A percentile compares a stretch with the other conserved stretches of the same genome.
Evolutionary conservation across 805 yeast genomes (phyloP).

Genomic region (Lachancea fermentati): DNA sequence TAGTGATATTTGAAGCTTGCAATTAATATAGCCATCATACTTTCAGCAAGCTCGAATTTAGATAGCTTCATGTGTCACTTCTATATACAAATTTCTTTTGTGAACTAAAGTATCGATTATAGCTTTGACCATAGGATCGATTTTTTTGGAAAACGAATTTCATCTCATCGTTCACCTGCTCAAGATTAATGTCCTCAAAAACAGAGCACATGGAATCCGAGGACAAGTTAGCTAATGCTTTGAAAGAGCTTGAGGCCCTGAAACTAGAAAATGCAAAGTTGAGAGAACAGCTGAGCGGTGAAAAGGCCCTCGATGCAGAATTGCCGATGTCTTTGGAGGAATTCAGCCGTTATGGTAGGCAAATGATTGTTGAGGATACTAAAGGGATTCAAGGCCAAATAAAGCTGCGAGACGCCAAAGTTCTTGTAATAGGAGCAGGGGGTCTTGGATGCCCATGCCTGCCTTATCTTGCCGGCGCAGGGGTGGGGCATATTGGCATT

Average conservation of each 20-base stretch:
- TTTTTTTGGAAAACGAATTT: not conserved
- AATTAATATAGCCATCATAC: too few relatives aligned
- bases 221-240: slow-evolving; percentile 12
- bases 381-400: slow-evolving; percentile 50
- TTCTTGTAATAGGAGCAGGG: slow-evolving; percentile 90
- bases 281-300: slow-evolving; percentile 12
- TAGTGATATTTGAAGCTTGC: too few relatives aligned
- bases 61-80: too few relatives aligned
- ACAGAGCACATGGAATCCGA: not conserved
- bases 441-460: slow-evolving; percentile 94
- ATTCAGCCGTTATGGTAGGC: slow-evolving; percentile 83
- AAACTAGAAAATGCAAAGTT: slow-evolving; percentile 26
- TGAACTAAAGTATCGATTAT: too few relatives aligned
- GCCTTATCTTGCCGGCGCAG: slow-evolving; percentile 79
- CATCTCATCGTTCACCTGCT: slow-evolving; percentile 6
- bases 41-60: too few relatives aligned
- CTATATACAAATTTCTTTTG: too few relatives aligned
- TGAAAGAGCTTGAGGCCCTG: slow-evolving; percentile 22
- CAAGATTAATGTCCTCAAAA: not conserved
- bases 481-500: slow-evolving; percentile 79
- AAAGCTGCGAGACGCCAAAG: slow-evolving; percentile 48
- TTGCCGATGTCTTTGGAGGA: slow-evolving; percentile 50
- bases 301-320: slow-evolving; percentile 1
- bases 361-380: slow-evolving; percentile 84
- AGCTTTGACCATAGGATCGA: too few relatives aligned